Percentiles rank a stretch among this genome's conserved stretches.
These are phyloP conservation scores for Phellinidium pouzarii DNA, from an alignment of 1,284 basidiomycete genomes.

Conservation along the genomic window DNA sequence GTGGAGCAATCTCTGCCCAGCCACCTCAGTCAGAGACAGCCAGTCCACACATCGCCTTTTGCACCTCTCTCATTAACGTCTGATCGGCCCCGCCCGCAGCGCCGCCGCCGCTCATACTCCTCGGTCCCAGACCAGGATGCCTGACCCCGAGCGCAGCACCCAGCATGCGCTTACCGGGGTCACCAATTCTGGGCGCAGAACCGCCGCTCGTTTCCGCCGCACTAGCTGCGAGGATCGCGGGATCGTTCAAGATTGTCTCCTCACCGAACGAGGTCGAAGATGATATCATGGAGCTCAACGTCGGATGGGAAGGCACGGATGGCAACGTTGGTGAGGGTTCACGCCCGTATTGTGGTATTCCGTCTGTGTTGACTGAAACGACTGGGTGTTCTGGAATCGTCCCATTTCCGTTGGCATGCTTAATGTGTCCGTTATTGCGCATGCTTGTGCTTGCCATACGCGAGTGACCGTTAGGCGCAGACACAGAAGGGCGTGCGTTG, in stretches of 20 bases:
- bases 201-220: constrained; percentile 27
- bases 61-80: constrained; percentile 63
- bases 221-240: constrained; percentile 57
- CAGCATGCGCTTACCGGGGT: constrained; percentile 79
- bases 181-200: constrained; percentile 55
- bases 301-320: constrained; percentile 70
- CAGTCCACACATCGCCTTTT: constrained; percentile 70
- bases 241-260: constrained; percentile 47
- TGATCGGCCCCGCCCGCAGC: constrained; percentile 40
- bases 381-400: constrained; percentile 46
- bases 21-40: constrained; percentile 54
- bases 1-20: background rate
- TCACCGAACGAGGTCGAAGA: constrained; percentile 52
- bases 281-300: constrained; percentile 73
- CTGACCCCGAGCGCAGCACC: constrained; percentile 74
- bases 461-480: constrained; percentile 34
- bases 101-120: constrained; percentile 36
- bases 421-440: constrained; percentile 30
- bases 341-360: constrained; percentile 34
- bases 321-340: constrained; percentile 78
- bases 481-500: constrained; percentile 62
- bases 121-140: constrained; percentile 62
- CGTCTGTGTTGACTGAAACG: constrained; percentile 17
- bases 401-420: constrained; percentile 33
- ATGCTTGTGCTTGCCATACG: constrained; percentile 30